phyloP scores from a whole-genome alignment of 2,329 filamentous ascomycete species.

The Monosporascus sp. region DNA sequence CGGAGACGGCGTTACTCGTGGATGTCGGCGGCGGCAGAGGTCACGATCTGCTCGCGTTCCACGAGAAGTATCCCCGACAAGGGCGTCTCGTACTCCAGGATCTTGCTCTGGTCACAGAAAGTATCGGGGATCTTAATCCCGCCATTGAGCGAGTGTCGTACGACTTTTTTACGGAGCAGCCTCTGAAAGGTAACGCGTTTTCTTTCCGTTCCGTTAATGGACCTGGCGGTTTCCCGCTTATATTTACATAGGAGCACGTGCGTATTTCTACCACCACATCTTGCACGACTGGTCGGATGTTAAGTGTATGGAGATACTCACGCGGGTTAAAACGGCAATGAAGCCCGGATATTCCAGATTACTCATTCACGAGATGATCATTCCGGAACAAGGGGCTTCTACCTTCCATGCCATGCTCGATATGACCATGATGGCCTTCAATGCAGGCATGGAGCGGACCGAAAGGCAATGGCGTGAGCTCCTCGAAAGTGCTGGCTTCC shows the following conservation, averaged over 20 bases:
- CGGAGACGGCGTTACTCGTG: conserved; percentile 18
- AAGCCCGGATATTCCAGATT: conserved; percentile 29
- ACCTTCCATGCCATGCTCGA: conserved; percentile 20
- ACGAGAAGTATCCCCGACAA: conserved; percentile 13
- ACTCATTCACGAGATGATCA: conserved; percentile 28
- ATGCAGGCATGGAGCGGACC: conserved; percentile 22
- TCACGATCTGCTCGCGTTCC: conserved; percentile 24
- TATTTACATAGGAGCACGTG: conserved; percentile 21
- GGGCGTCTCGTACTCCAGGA: conserved; percentile 26
- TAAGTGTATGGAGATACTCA: conserved; percentile 28
- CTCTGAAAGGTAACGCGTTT: conserved; percentile 24
- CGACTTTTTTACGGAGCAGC: conserved; percentile 31
- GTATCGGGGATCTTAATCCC: conserved; percentile 15
- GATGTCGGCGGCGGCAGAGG: conserved; percentile 26
- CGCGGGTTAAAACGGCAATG: conserved; percentile 23
- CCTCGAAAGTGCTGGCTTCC: conserved; percentile 14
- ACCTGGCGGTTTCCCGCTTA: neutral
- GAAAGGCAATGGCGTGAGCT: conserved; percentile 21
- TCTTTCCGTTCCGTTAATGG: neutral
- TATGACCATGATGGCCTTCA: conserved; percentile 27
- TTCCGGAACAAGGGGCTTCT: conserved; percentile 19
- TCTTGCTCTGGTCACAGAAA: conserved; percentile 13
- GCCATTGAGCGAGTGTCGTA: conserved; percentile 26
- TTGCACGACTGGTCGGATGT: conserved; percentile 33
- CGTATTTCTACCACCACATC: conserved; percentile 27